Evolutionary conservation across 208 protist genomes (phyloP), one percentile per base, ranked within the genome.

Genomic region (Wallacemonas sp.): DNA sequence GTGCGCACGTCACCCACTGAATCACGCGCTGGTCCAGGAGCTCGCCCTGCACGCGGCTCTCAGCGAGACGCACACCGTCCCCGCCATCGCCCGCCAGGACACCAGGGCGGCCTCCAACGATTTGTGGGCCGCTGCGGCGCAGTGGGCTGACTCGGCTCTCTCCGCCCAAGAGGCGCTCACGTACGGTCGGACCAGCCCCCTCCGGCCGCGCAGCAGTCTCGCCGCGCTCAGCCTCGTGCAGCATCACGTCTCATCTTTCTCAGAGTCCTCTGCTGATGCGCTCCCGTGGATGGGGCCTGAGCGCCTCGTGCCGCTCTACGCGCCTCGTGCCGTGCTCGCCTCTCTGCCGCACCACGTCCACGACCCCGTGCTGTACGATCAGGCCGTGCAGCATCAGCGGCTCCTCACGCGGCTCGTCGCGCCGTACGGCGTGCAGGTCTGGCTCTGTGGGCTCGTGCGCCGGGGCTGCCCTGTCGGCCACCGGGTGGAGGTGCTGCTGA

Each of bases 21-120:
- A 92, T 46, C 79, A 86, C 62, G 31, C 90, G 42, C 23, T 77
- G 11, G 88, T 87, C 44, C 88, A 94, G 65, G 78, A 84, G 29
- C 79, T 94, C 14, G 66, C 84, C 11, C 62, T 92, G 8, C 70
- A 74, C 22, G 77, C 72, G 2, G 67, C 82, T 0, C 57, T 91
- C n/a, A 52, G 48, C 32, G 57, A 41, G 12, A 63, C 63, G 0
- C 33, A 57, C 36, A 23, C 57, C 11, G 48, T 73, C 33, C 67
- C 33, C 2, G 29, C 76, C 12, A 22, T 38, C 1, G 61, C 57
- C 20, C 31, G 67, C 3, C 31, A 50, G 32, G 52, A 11, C 12
- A 1, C 36, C 38, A 12, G 11, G 22, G 8, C 31, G 12, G 22
- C 33, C n/a, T 25, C 16, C n/a, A 10, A 63, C 31, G 45, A 63